Conservation (phyloP, 1,284 basidiomycete genomes). For the Grifola frondosa region DNA sequence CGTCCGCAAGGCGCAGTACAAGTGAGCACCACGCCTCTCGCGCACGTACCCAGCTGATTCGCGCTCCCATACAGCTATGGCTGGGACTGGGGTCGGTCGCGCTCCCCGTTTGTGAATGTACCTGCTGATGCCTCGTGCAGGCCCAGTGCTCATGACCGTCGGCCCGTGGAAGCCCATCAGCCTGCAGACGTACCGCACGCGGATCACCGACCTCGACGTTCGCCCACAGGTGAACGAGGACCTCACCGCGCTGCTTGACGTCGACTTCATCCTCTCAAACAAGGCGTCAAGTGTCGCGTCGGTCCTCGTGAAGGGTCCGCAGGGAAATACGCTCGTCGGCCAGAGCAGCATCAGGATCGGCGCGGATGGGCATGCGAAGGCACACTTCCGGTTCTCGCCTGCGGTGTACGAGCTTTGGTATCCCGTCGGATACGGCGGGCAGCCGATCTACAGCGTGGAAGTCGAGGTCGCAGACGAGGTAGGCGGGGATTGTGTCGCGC, state of each 20-base stretch:
- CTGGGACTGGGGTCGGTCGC: constrained; percentile 77
- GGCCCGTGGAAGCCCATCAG: constrained; percentile 80
- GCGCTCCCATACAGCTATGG: constrained; percentile 53
- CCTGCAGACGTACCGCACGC: constrained; percentile 64
- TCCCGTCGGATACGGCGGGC: constrained; percentile 79
- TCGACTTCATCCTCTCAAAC: constrained; percentile 44
- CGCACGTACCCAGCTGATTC: too few species aligned
- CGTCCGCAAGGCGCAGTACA: constrained; percentile 88
- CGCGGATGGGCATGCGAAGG: constrained; percentile 37
- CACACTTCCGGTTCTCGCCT: constrained; percentile 51
- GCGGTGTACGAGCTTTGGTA: constrained; percentile 77
- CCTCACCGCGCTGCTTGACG: constrained; percentile 50
- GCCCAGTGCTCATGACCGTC: constrained; percentile 73
- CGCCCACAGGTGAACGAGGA: constrained; percentile 52
- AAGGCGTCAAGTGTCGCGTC: constrained; percentile 38
- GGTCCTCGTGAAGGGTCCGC: constrained; percentile 47
- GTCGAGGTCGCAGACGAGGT: constrained; percentile 54
- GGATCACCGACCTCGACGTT: constrained; percentile 65
- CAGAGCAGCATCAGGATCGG: constrained; percentile 38
- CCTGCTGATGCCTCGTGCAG: constrained; percentile 31
- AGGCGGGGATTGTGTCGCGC: constrained; percentile 12
- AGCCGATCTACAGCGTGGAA: constrained; percentile 71
- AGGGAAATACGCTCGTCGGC: constrained; percentile 43
- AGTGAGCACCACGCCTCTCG: too few species aligned
- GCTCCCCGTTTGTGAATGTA: background rate